Evolutionary conservation across 352 stramenopile genomes (phyloP).

Genomic region (Pythium apleroticum): DNA sequence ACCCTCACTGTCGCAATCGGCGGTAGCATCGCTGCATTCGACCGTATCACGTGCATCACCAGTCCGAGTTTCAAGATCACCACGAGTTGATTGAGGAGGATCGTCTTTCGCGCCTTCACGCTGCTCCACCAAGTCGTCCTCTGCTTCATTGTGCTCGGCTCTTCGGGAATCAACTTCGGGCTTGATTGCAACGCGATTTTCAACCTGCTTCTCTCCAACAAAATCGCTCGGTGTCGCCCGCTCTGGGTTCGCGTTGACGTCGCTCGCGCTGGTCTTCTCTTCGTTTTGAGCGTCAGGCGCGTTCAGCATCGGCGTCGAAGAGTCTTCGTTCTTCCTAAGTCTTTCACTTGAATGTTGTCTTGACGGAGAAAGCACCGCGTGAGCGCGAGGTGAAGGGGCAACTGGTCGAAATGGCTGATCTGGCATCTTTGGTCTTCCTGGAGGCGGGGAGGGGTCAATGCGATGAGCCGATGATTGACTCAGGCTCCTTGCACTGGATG

Average conservation of each 20-base stretch:
- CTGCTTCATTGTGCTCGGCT: neutral
- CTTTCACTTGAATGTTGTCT: neutral
- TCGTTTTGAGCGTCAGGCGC: neutral
- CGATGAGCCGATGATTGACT: neutral
- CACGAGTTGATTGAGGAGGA: no score
- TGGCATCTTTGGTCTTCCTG: conserved; percentile 4
- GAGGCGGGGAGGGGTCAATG: conserved; percentile 8
- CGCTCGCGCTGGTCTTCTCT: neutral
- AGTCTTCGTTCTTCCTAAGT: neutral
- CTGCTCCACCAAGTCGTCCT: neutral
- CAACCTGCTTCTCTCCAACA: neutral
- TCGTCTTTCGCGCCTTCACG: neutral
- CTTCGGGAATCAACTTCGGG: neutral
- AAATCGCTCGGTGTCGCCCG: neutral
- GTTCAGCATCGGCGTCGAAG: neutral
- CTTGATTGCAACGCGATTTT: neutral
- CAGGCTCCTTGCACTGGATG: neutral
- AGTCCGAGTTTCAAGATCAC: no score
- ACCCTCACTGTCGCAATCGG: no score
- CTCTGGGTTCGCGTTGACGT: neutral
- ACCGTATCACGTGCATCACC: no score
- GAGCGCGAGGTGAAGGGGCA: conserved; percentile 10
- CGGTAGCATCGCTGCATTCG: no score
- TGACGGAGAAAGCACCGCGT: conserved; percentile 2
- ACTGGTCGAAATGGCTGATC: conserved; percentile 10